These are phyloP conservation scores for Boechera stricta DNA, from an alignment of 345 rosid species.

Conservation along the genomic window DNA sequence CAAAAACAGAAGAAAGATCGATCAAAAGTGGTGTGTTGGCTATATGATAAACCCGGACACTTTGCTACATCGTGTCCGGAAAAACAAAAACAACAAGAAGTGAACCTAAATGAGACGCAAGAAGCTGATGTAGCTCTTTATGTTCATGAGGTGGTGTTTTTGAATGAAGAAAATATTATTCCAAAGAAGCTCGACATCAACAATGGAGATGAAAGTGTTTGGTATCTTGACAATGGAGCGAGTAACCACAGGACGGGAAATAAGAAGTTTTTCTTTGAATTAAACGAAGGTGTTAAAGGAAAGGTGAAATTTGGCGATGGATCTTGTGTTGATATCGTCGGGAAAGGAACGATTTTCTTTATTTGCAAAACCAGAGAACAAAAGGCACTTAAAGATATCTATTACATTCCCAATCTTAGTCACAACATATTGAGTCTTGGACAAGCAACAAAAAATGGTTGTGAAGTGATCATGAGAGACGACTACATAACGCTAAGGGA, in stretches of 20 bases:
- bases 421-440: not conserved
- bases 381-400: not conserved
- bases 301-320: not conserved
- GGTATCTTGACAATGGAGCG: not conserved
- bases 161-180: not conserved
- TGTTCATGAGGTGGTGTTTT: not conserved
- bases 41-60: not conserved
- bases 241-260: slow-evolving; percentile 1
- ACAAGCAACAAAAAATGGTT: not conserved
- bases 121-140: not conserved
- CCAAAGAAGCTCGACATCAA: not conserved
- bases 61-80: not conserved
- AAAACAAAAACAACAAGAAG: not conserved
- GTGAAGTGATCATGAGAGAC: not conserved
- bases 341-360: not conserved
- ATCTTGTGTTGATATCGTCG: not conserved
- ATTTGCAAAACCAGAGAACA: not conserved
- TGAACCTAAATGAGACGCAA: not conserved
- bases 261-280: not conserved
- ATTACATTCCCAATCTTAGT: not conserved
- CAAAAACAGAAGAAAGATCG: not conserved
- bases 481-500: not conserved
- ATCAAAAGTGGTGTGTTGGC: not conserved
- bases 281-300: not conserved
- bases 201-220: not conserved